Percentiles rank a stretch among this genome's conserved stretches.
Evolutionary conservation across 2,329 filamentous ascomycete species (phyloP).

Genomic region (Gnomoniopsis smithogilvyi): DNA sequence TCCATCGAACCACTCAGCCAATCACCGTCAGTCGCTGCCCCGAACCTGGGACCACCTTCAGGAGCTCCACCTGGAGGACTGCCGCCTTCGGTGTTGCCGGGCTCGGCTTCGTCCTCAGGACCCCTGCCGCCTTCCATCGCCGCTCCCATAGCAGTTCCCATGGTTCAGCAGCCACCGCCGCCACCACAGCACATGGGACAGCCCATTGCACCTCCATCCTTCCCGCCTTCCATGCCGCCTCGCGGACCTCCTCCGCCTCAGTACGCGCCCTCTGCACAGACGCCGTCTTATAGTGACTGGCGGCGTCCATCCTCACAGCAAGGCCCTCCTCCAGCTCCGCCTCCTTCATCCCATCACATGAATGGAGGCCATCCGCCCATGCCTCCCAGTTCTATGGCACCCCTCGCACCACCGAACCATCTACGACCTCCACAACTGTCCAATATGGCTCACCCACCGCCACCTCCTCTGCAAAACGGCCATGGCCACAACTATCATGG

Average conservation of each 20-base stretch:
- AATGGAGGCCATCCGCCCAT: slow-evolving; percentile 19
- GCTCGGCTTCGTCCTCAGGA: slow-evolving; percentile 6
- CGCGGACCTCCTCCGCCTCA: slow-evolving; percentile 32
- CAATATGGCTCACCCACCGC: slow-evolving; percentile 35
- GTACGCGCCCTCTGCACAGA: slow-evolving; percentile 37
- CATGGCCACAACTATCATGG: slow-evolving; percentile 26
- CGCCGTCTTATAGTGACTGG: slow-evolving; percentile 44
- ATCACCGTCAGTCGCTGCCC: slow-evolving; percentile 1
- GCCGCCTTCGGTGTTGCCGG: slow-evolving; percentile 17
- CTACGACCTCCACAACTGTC: slow-evolving; percentile 48
- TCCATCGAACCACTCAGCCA: slow-evolving; percentile 9
- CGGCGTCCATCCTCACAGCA: slow-evolving; percentile 48
- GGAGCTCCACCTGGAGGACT: slow-evolving; percentile 1
- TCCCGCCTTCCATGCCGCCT: slow-evolving; percentile 24
- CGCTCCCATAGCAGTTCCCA: slow-evolving; percentile 19
- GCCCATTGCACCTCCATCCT: slow-evolving; percentile 23
- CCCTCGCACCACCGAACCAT: slow-evolving; percentile 28
- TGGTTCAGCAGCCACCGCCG: slow-evolving; percentile 19
- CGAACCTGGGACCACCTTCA: slow-evolving; percentile 4
- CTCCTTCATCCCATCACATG: slow-evolving; percentile 19
- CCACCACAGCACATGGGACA: slow-evolving; percentile 21
- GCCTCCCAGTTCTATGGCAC: slow-evolving; percentile 22
- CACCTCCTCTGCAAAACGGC: slow-evolving; percentile 41
- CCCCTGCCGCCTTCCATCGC: slow-evolving; percentile 15
- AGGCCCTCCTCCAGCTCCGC: slow-evolving; percentile 34